These are phyloP conservation scores for Parvularia atlantis DNA, from an alignment of 78 protist genomes.

Conservation along the genomic window DNA sequence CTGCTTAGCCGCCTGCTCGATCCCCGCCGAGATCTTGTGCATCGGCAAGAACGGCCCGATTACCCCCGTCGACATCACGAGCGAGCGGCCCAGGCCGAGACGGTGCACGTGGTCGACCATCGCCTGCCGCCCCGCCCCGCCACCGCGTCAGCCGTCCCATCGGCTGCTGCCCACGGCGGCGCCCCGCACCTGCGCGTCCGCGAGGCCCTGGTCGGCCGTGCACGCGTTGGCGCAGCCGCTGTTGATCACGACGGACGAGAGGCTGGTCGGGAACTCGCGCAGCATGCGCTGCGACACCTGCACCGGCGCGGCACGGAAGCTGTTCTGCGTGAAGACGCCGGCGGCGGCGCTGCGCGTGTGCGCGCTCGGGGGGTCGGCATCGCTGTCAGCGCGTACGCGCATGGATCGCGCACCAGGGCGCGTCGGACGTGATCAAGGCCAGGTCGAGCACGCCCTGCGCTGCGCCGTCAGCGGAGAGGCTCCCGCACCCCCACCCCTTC, in stretches of 20 bases:
- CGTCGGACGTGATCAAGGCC: not conserved
- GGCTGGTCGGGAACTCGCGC: not conserved
- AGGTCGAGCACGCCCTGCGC: not conserved
- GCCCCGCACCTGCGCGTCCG: constrained; percentile 28
- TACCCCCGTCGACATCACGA: constrained; percentile 50
- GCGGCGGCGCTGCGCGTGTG: constrained; percentile 51
- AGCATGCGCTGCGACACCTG: constrained; percentile 17
- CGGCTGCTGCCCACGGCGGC: constrained; percentile 2
- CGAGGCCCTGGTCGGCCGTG: constrained; percentile 49
- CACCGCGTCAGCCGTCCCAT: constrained; percentile 26
- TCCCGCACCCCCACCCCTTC: too few relatives aligned
- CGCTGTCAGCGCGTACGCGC: too few relatives aligned
- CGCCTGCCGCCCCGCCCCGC: constrained; percentile 4
- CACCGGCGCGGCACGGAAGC: constrained; percentile 56
- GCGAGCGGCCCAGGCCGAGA: not conserved
- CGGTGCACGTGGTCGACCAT: not conserved
- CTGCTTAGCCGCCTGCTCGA: constrained; percentile 11
- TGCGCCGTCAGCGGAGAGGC: too few relatives aligned
- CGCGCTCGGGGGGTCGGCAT: constrained; percentile 17
- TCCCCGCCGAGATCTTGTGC: constrained; percentile 38
- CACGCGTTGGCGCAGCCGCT: constrained; percentile 68
- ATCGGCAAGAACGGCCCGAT: constrained; percentile 54
- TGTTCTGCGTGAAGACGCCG: constrained; percentile 54
- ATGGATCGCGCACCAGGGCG: too few relatives aligned
- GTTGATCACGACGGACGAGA: constrained; percentile 35